Evolutionary conservation across 2,329 filamentous ascomycete species (phyloP), one percentile per base, ranked within the genome.

Genomic region (Aureobasidium sp.): DNA sequence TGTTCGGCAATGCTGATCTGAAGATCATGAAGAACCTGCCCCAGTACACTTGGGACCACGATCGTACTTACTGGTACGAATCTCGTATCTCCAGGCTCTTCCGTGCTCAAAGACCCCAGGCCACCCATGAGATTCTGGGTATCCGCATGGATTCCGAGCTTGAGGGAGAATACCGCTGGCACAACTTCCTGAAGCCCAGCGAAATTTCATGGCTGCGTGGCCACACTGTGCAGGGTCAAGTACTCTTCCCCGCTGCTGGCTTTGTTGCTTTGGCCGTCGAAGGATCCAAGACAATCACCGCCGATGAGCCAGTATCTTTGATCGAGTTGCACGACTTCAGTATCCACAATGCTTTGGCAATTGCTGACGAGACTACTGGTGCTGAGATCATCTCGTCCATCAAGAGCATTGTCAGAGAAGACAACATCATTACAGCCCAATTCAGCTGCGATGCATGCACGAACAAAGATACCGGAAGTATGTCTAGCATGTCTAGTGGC

Each of bases 401-500:
- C 32, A 47, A 34, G 17, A 47, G n/a, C 32, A 42, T 62, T 17
- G 23, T 32, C 37, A 56, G 37, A 56, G 32, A 36, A 7, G 13
- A 37, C 17, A 23, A 56, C n/a, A 32, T 27, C 15, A 56, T 56
- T 17, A 56, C 55, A 12, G 55, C 55, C 9, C 41, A 46, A 20
- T 56, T 58, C 55, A 37, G 17, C 3, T 36, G 41, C 4, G 29
- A 47, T 34, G 42, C 55, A 23, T 58, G 55, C 32, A 32, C 29
- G 12, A 58, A 58, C 41, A 56, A 39, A 8, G 52, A 32, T 32
- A 44, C 27, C 26, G 52, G 52, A 23, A 56, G 37, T n/a, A 32
- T 56, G 37, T 17, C 52, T 15, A 42, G 37, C 52, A 56, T 56
- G 78, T 0, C 76, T 77, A 2, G 23, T 26, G 63, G 51, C 23